Percentiles rank a stretch among this genome's conserved stretches.
These are phyloP conservation scores for Ensete ventricosum DNA, from an alignment of 176 grass and related monocot genomes.

Conservation along the genomic window DNA sequence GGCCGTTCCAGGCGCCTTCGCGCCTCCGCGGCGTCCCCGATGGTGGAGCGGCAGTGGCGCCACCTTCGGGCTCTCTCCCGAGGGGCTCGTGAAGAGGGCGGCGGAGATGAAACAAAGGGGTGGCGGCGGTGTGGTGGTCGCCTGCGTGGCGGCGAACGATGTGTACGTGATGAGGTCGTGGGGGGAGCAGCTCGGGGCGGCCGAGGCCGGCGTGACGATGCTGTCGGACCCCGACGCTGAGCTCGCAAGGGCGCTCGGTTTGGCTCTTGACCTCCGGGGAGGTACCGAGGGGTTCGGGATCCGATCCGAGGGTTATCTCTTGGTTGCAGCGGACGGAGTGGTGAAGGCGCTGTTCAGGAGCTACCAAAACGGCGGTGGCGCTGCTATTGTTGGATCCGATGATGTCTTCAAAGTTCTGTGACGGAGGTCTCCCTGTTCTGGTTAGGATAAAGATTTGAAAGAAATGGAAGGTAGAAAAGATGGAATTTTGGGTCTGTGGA, in stretches of 20 bases:
- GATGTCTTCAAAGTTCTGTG: too few relatives aligned
- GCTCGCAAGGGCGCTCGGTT: neutral
- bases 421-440: too few relatives aligned
- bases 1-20: neutral
- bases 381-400: too few relatives aligned
- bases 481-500: too few relatives aligned
- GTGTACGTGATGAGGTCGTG: slow-evolving; percentile 3
- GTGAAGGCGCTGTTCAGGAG: neutral
- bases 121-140: neutral
- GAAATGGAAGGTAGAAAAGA: too few relatives aligned
- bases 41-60: too few relatives aligned
- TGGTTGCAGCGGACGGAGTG: neutral
- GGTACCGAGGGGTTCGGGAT: neutral
- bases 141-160: slow-evolving; percentile 1
- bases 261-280: neutral
- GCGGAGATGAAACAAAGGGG: neutral
- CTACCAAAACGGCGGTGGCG: too few relatives aligned
- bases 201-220: neutral
- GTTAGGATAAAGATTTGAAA: too few relatives aligned
- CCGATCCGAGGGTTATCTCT: neutral
- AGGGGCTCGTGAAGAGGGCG: neutral
- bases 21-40: too few relatives aligned
- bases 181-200: neutral
- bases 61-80: neutral
- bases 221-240: slow-evolving; percentile 1